A percentile compares a stretch with the other conserved stretches of the same genome.
Conservation (phyloP, 768 basidiomycete genomes). For the Cytidiella melzeri region DNA sequence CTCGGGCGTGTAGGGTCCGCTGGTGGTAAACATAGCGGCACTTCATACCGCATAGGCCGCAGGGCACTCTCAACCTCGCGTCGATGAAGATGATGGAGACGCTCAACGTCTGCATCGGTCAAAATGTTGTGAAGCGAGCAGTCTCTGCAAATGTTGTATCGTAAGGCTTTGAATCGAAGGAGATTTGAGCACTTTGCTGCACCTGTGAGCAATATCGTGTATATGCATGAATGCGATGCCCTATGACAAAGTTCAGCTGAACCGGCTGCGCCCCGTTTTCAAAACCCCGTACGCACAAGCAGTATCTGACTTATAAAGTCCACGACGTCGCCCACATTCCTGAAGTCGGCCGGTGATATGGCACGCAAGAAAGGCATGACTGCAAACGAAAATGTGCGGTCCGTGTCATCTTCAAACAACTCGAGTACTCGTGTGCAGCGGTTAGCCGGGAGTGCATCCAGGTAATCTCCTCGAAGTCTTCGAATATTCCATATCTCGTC, state of each 20-base stretch:
- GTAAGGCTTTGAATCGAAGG: neutral
- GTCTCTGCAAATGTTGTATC: neutral
- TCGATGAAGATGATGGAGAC: too few species aligned
- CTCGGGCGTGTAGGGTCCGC: too few species aligned
- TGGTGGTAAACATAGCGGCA: too few species aligned
- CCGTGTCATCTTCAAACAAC: constrained; percentile 10
- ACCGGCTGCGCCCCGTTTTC: too few species aligned
- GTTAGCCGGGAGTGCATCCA: too few species aligned
- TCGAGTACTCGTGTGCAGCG: constrained; percentile 21
- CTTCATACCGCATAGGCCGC: too few species aligned
- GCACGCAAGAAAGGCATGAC: constrained; percentile 16
- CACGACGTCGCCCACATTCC: constrained; percentile 17
- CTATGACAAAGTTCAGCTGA: too few species aligned
- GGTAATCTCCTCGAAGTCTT: too few species aligned
- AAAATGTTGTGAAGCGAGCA: neutral
- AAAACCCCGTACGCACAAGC: too few species aligned
- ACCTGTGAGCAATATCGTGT: constrained; percentile 18
- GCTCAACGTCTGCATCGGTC: too few species aligned
- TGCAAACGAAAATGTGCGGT: neutral
- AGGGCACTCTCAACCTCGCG: too few species aligned
- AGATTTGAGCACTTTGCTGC: neutral
- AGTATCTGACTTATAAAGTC: constrained; percentile 21
- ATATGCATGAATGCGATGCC: constrained; percentile 19
- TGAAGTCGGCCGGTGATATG: constrained; percentile 16
- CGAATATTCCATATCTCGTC: too few species aligned